Conservation (phyloP, 2,329 filamentous ascomycete species). For the Rosellinia necatrix region DNA sequence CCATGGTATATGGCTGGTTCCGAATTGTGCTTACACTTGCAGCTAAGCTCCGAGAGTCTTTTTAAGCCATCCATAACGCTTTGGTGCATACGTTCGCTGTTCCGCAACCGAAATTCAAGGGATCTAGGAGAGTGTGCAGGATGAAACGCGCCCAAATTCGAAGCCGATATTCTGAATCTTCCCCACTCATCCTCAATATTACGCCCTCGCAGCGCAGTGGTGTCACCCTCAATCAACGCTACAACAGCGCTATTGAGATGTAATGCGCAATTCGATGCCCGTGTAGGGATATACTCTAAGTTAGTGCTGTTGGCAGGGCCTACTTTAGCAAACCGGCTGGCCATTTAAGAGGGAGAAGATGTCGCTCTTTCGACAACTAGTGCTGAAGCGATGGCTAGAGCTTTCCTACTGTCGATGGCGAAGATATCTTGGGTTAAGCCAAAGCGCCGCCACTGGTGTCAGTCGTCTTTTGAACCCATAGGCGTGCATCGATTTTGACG, state of each 20-base stretch:
- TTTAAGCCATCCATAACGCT: neutral
- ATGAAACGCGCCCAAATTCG: neutral
- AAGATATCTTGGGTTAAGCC: too few relatives aligned
- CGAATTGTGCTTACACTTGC: neutral
- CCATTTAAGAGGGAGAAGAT: neutral
- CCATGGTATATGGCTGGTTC: neutral
- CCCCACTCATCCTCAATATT: neutral
- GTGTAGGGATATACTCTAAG: neutral
- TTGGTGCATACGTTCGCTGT: neutral
- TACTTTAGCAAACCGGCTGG: neutral
- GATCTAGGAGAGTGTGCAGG: neutral
- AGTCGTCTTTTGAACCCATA: too few relatives aligned
- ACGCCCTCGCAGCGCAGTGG: neutral
- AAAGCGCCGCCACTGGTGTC: too few relatives aligned
- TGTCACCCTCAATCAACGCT: neutral
- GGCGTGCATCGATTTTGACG: neutral
- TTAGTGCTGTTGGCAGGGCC: neutral
- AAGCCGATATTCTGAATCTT: neutral
- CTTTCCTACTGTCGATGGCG: neutral
- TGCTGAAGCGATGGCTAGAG: neutral
- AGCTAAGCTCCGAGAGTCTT: neutral
- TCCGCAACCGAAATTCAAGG: neutral
- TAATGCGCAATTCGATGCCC: neutral
- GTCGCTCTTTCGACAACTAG: neutral
- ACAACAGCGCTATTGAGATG: neutral